Conservation (phyloP, 1,284 basidiomycete species). For the Porogramme epimiltina region DNA sequence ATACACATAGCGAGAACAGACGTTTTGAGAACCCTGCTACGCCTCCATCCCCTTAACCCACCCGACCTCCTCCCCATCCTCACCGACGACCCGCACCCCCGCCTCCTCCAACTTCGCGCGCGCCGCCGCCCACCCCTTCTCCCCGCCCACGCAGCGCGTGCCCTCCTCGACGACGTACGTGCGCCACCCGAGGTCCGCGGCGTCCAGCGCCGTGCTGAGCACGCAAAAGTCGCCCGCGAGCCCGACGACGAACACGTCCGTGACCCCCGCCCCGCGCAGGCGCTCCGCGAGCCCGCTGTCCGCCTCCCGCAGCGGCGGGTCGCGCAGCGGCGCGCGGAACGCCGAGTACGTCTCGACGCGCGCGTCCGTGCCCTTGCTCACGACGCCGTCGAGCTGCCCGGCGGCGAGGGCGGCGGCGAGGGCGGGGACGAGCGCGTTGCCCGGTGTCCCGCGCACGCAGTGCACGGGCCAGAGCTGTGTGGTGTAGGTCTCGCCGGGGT, state of each 20-base stretch:
- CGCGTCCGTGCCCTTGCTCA: conserved; percentile 37
- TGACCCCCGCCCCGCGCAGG: conserved; percentile 38
- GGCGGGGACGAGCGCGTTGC: conserved; percentile 43
- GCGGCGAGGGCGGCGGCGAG: conserved; percentile 30
- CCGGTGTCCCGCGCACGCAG: conserved; percentile 48
- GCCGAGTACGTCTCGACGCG: conserved; percentile 58
- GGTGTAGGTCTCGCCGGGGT: conserved; percentile 35
- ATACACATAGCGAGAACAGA: too few species aligned
- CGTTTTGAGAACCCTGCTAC: too few species aligned
- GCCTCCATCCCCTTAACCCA: conserved; percentile 17
- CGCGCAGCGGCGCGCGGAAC: conserved; percentile 39
- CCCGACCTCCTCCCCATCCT: conserved; percentile 27
- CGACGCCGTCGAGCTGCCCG: conserved; percentile 27
- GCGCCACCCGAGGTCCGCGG: conserved; percentile 42
- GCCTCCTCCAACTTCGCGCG: conserved; percentile 26
- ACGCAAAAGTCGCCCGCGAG: conserved; percentile 69
- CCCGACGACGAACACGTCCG: conserved; percentile 53
- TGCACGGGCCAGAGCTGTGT: conserved; percentile 66
- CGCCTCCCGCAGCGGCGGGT: conserved; percentile 33
- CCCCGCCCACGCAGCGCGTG: conserved; percentile 36
- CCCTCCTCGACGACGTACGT: conserved; percentile 40
- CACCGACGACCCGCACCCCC: conserved; percentile 28
- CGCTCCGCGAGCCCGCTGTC: conserved; percentile 36
- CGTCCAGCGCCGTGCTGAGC: conserved; percentile 43
- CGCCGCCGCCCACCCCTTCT: conserved; percentile 26